Evolutionary conservation across 352 stramenopile genomes (phyloP).

Genomic region (Globisporangium okanoganense): DNA sequence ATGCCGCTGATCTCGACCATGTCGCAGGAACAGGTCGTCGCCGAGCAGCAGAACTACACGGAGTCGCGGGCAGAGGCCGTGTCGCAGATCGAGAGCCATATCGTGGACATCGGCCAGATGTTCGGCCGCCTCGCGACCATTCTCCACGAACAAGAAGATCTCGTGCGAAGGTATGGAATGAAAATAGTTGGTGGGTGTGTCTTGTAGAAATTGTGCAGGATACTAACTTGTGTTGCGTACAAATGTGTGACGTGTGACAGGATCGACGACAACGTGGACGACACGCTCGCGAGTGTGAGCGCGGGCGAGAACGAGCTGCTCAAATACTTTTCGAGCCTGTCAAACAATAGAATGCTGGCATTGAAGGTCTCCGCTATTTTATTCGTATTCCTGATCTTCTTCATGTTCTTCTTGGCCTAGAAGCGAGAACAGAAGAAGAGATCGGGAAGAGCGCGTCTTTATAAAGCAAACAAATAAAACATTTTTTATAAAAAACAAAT

Average conservation of each 20-base stretch:
- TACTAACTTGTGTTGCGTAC: not conserved
- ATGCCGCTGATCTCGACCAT: conserved; percentile 70
- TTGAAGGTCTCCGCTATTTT: conserved; percentile 86
- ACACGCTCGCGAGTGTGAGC: conserved; percentile 69
- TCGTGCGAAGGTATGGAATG: conserved; percentile 58
- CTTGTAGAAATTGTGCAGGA: not conserved
- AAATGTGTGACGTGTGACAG: conserved; percentile 27
- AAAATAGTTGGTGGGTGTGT: not conserved
- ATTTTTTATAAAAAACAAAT: conserved; percentile 3
- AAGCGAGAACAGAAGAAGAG: not conserved
- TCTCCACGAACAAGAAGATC: conserved; percentile 79
- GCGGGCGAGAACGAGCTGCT: conserved; percentile 78
- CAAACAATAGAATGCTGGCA: conserved; percentile 84
- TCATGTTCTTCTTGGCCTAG: conserved; percentile 88
- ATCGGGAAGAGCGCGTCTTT: not conserved
- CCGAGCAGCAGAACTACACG: conserved; percentile 76
- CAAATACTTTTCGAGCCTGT: conserved; percentile 83
- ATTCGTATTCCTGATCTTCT: conserved; percentile 87
- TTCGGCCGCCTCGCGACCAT: conserved; percentile 76
- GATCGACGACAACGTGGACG: conserved; percentile 85
- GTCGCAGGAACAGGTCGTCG: conserved; percentile 71
- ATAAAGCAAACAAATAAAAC: conserved; percentile 6
- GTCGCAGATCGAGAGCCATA: conserved; percentile 83
- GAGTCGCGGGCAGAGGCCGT: conserved; percentile 71
- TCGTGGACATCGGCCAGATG: conserved; percentile 82